Base-by-base conservation (phyloP, 1,284 basidiomycete species). In the Moesziomyces aphidis region DNA sequence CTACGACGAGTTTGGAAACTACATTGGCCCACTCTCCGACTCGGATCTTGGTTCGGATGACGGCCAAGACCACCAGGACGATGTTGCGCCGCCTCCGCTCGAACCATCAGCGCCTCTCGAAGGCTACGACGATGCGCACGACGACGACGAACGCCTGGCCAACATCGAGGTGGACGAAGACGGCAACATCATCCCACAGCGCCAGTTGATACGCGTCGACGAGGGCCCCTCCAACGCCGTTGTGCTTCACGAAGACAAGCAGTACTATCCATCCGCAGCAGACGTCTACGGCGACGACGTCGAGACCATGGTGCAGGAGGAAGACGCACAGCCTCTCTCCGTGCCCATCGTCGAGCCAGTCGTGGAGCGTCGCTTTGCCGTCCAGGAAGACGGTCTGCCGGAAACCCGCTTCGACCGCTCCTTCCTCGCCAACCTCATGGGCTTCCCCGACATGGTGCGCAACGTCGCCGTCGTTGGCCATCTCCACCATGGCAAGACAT, bases 401-500 rank as follows among this genome's bases (percentile, higher is more conserved):
- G 79, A 76, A 26, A 76, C 80, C 22, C 62, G 81, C n/a, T 79
- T 71, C 39, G 72, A 79, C 67, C 59, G 48, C 81, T 96, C 93
- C 50, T 99, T 96, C 86, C 87, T 99, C 85, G 87, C 98, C 79
- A 94, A 93, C 83, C 90, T 97, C 89, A 93, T 94, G 84, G 88
- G 89, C 24, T 93, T 95, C 85, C 95, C 95, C 26, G 93, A 95
- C 61, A 96, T 95, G 91, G 90, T 97, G 79, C 91, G 97, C 26
- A 83, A 83, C 46, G 79, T 84, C 0, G 81, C 81, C 1, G 69
- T 84, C 6, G 82, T 79, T 5, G 97, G 97, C 4, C 95, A 98
- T 84, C 86, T 99, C 49, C 96, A 99, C 84, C 97, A 99, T 81
- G 97, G 97, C 81, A 99, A 99, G 88, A 98, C 97, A 0, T 91